Percentiles rank a stretch among this genome's conserved stretches.
These are phyloP conservation scores for Pythium biforme DNA, from an alignment of 352 stramenopile genomes.

Conservation along the genomic window DNA sequence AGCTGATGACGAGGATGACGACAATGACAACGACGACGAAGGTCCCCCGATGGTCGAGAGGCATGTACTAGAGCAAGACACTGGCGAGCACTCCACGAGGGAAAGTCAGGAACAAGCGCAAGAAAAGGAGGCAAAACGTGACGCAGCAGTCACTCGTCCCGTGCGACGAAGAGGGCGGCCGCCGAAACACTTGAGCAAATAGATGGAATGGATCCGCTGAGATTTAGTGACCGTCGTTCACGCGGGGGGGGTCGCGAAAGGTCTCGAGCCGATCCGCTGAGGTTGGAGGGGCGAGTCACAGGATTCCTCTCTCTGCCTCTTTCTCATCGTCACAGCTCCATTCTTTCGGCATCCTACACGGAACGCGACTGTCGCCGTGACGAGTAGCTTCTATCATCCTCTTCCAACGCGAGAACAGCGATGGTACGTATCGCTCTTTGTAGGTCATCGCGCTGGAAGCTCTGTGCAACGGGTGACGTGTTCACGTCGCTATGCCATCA, in stretches of 20 bases:
- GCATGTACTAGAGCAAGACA: neutral
- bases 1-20: neutral
- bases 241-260: slow-evolving; percentile 3
- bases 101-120: neutral
- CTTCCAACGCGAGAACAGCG: neutral
- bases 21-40: neutral
- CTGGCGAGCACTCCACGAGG: too few relatives aligned
- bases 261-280: neutral
- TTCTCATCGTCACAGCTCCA: neutral
- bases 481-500: neutral
- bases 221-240: slow-evolving; percentile 6
- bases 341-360: neutral
- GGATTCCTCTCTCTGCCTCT: neutral
- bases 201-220: neutral
- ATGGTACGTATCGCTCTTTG: neutral
- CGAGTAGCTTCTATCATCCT: too few relatives aligned
- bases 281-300: neutral
- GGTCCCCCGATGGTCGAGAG: neutral
- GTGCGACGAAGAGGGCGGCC: neutral
- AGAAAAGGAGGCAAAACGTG: neutral
- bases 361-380: neutral
- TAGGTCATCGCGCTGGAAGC: too few relatives aligned
- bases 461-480: too few relatives aligned
- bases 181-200: neutral
- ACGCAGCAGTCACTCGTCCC: neutral